Conservation (phyloP, 306 rosid species). For the Quercus agrifolia region DNA sequence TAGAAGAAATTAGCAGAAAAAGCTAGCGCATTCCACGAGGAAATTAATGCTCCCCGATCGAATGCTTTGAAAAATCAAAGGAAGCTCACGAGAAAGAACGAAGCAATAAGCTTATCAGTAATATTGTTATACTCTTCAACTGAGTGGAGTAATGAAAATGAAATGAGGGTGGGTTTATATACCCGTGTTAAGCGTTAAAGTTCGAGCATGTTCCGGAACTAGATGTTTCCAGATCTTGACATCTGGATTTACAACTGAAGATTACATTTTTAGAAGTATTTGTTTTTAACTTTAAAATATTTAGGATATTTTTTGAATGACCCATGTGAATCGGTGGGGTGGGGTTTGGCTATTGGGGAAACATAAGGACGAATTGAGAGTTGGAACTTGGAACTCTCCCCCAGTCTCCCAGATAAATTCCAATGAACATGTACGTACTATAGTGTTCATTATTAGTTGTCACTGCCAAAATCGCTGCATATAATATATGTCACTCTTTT, state of each 20-base stretch:
- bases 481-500: too few relatives aligned
- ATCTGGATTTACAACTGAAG: conserved; percentile 12
- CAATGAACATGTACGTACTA: too few relatives aligned
- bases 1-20: neutral
- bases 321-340: too few relatives aligned
- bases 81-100: neutral
- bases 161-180: conserved; percentile 21
- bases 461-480: too few relatives aligned
- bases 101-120: too few relatives aligned
- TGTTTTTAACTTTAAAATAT: neutral
- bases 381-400: too few relatives aligned
- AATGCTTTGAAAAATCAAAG: neutral
- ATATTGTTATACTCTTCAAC: too few relatives aligned
- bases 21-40: conserved; percentile 32
- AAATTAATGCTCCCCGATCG: conserved; percentile 21
- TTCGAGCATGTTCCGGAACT: conserved; percentile 32
- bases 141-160: neutral
- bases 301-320: neutral
- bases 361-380: too few relatives aligned
- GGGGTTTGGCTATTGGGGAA: too few relatives aligned
- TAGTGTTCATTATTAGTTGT: too few relatives aligned
- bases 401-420: too few relatives aligned
- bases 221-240: conserved; percentile 16
- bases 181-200: conserved; percentile 9
- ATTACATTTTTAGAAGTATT: neutral